A percentile compares a stretch with the other conserved stretches of the same genome.
Conservation (phyloP, 306 rosid genomes). For the Citrullus amarus region DNA sequence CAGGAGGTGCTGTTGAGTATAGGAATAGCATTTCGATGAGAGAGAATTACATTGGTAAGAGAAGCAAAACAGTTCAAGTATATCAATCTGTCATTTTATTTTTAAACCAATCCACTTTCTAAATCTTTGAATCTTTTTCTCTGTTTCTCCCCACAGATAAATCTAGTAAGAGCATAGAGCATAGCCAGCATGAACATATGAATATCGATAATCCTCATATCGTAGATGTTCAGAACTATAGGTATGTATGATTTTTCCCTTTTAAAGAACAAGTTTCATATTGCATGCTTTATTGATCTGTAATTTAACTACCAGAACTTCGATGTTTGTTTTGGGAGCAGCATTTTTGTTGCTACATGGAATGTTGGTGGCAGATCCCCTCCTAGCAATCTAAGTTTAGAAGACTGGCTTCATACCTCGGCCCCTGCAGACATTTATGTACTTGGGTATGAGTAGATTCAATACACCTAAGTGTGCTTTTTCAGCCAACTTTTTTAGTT, state of each 20-base stretch:
- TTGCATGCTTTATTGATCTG: neutral
- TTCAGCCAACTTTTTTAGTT: neutral
- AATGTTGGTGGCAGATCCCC: conserved; percentile 98
- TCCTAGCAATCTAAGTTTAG: conserved; percentile 65
- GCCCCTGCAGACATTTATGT: conserved; percentile 94
- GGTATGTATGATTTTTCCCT: conserved; percentile 24
- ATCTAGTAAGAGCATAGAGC: conserved; percentile 50
- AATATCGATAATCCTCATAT: conserved; percentile 94
- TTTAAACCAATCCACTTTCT: neutral
- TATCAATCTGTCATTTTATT: neutral
- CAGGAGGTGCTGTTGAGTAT: conserved; percentile 62
- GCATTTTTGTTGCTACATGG: conserved; percentile 95
- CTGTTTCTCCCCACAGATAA: conserved; percentile 49
- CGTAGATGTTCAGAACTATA: conserved; percentile 82
- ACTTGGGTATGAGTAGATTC: conserved; percentile 62
- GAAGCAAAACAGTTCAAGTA: conserved; percentile 67
- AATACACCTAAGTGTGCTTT: neutral
- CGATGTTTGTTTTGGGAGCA: conserved; percentile 17
- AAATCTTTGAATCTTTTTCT: neutral
- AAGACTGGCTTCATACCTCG: conserved; percentile 88
- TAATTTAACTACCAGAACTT: conserved; percentile 10
- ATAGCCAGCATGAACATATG: conserved; percentile 61
- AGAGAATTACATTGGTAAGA: conserved; percentile 63
- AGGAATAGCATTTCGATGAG: conserved; percentile 78
- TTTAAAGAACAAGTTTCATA: neutral